These are phyloP conservation scores for Colletotrichum abscissum DNA, from an alignment of 2,329 filamentous ascomycete species.

Conservation along the genomic window DNA sequence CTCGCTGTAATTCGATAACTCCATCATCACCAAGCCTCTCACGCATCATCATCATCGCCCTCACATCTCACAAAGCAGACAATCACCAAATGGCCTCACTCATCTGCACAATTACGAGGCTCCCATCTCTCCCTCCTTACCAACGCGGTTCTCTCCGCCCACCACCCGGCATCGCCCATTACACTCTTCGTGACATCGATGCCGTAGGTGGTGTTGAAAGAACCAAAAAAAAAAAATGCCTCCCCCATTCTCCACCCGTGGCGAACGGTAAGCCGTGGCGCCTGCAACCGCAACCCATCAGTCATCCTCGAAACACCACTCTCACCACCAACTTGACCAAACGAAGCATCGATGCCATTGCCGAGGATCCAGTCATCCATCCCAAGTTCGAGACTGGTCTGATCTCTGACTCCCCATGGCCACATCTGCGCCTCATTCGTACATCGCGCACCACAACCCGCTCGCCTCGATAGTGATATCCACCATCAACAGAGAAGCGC, in stretches of 20 bases:
- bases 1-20: neutral
- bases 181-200: neutral
- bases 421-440: neutral
- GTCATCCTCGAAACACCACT: neutral
- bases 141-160: neutral
- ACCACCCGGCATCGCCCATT: neutral
- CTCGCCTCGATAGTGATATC: neutral
- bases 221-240: neutral
- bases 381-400: constrained; percentile 13
- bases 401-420: neutral
- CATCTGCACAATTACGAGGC: constrained; percentile 30
- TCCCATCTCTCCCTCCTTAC: neutral
- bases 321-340: neutral
- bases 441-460: constrained; percentile 1
- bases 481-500: neutral
- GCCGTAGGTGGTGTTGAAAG: neutral
- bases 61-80: constrained; percentile 21
- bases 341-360: neutral
- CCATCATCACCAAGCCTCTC: neutral
- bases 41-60: neutral
- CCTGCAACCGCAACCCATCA: neutral
- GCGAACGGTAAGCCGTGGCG: constrained; percentile 15
- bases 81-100: neutral
- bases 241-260: neutral
- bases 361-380: neutral